Percentiles rank a stretch among this genome's conserved stretches.
Conservation (phyloP, 2,329 filamentous ascomycete genomes). For the Calonectria pteridis region DNA sequence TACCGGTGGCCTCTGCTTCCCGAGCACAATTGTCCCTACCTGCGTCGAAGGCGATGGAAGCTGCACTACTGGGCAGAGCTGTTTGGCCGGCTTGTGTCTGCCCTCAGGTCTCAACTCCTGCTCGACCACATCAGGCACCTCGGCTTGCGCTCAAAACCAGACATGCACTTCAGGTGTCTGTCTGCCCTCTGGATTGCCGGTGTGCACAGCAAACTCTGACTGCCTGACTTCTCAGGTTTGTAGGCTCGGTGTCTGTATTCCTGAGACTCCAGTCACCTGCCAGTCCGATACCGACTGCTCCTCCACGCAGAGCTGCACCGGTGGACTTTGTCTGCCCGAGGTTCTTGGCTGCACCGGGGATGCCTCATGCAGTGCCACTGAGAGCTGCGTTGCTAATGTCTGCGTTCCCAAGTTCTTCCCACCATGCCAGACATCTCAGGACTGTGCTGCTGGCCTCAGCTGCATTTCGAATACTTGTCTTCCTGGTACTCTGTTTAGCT, state of each 20-base stretch:
- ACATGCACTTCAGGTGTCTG: neutral
- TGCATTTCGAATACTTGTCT: neutral
- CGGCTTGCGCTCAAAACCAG: neutral
- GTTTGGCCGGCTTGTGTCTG: neutral
- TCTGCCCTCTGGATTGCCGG: neutral
- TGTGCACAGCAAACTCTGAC: neutral
- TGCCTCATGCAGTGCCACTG: neutral
- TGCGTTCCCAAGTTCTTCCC: slow-evolving; percentile 4
- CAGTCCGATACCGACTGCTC: neutral
- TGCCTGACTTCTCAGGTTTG: neutral
- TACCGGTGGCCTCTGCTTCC: slow-evolving; percentile 13
- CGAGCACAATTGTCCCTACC: neutral
- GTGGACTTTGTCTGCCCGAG: slow-evolving; percentile 4
- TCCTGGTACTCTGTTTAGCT: neutral
- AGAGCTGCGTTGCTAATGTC: slow-evolving; percentile 4
- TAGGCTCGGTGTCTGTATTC: slow-evolving; percentile 8
- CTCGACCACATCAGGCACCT: neutral
- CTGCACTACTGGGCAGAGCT: slow-evolving; percentile 3
- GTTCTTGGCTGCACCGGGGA: neutral
- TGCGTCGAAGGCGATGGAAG: slow-evolving; percentile 8
- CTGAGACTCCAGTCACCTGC: neutral
- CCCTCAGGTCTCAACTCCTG: neutral
- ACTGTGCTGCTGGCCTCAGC: neutral
- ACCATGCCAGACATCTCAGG: neutral
- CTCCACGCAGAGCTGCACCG: neutral